Conservation (phyloP, 2,329 filamentous ascomycete species). For the Fusarium cyanostomum region DNA sequence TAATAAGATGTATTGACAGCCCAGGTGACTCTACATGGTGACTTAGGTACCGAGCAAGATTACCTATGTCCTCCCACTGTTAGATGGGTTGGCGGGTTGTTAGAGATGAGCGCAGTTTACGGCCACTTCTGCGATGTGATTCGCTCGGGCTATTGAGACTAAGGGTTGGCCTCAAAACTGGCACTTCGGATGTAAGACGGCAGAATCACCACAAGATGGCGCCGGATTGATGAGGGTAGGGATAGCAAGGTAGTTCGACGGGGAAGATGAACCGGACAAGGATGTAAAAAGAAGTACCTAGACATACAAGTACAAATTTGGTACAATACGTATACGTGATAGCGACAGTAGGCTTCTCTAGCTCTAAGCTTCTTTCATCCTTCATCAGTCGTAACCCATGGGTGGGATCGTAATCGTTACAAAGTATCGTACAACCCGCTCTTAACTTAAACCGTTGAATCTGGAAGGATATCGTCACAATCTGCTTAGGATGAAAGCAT, state of each 20-base stretch:
- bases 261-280: background rate
- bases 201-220: background rate
- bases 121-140: constrained; percentile 3
- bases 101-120: constrained; percentile 10
- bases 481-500: background rate
- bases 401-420: background rate
- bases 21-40: no score
- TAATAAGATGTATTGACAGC: no score
- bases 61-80: no score
- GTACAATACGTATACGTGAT: constrained; percentile 2
- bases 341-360: constrained; percentile 4
- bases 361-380: background rate
- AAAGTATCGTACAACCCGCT: background rate
- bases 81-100: constrained; percentile 23
- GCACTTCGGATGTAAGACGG: constrained; percentile 9
- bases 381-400: constrained; percentile 10
- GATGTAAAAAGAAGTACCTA: constrained; percentile 2
- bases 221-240: background rate
- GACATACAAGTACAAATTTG: no score
- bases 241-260: background rate
- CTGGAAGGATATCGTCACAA: constrained; percentile 3
- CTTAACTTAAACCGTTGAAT: background rate
- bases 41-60: no score
- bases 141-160: constrained; percentile 2
- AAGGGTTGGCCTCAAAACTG: background rate